Evolutionary conservation across 768 basidiomycete species (phyloP).

Genomic region (Tephrocybe sp.): DNA sequence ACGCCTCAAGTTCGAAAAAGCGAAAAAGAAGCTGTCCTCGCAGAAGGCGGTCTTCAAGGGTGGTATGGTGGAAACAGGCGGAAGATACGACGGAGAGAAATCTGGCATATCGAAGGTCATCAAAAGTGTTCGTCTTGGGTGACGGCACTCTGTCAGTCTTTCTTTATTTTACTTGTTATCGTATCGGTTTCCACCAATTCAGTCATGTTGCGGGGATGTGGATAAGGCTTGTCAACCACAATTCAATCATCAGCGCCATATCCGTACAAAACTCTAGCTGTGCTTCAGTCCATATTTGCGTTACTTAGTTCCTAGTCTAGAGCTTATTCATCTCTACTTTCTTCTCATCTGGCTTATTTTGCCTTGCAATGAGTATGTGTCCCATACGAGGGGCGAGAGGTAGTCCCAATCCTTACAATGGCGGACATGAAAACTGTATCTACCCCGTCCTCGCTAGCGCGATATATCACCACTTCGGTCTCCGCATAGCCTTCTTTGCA

Average conservation of each 20-base stretch:
- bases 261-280: no score
- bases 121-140: slow-evolving; percentile 78
- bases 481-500: slow-evolving; percentile 59
- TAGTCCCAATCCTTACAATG: background rate
- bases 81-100: slow-evolving; percentile 85
- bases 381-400: no score
- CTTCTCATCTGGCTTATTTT: no score
- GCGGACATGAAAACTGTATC: background rate
- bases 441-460: background rate
- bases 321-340: no score
- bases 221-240: no score
- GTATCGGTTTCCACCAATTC: background rate
- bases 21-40: slow-evolving; percentile 86
- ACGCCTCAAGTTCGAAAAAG: slow-evolving; percentile 88
- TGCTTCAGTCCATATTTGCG: no score
- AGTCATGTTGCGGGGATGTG: no score
- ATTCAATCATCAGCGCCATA: no score
- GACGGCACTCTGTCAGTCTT: slow-evolving; percentile 17
- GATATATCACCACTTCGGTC: slow-evolving; percentile 61
- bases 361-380: no score
- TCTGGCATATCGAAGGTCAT: slow-evolving; percentile 90
- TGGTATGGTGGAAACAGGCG: slow-evolving; percentile 59
- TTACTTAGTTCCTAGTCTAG: no score
- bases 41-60: slow-evolving; percentile 94
- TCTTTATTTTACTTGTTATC: background rate